Conservation (phyloP, 257 asterid species). For the Nicotiana knightiana region DNA sequence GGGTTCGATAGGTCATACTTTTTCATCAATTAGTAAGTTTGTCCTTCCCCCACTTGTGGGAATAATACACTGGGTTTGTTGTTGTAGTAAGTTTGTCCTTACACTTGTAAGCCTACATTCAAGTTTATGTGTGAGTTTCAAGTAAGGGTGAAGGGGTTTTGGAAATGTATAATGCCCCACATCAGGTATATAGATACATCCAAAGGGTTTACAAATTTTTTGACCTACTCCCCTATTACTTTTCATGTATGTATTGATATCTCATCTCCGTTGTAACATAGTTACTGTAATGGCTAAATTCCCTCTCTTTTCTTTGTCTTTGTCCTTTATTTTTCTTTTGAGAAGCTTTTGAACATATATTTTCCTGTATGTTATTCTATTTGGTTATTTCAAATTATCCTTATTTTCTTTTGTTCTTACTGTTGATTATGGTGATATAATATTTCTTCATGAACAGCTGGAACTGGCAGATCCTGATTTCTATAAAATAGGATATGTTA, state of each 20-base stretch:
- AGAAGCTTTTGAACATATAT: background rate
- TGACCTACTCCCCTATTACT: too few species aligned
- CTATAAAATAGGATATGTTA: constrained; percentile 84
- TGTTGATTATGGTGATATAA: constrained; percentile 9
- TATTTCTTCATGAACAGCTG: constrained; percentile 37
- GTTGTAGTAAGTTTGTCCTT: too few species aligned
- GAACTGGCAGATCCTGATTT: constrained; percentile 95
- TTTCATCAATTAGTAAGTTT: too few species aligned
- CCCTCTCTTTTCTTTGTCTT: background rate
- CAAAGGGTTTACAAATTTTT: too few species aligned
- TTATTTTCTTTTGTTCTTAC: constrained; percentile 5
- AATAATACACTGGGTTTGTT: too few species aligned
- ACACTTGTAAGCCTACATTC: too few species aligned
- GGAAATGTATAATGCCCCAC: too few species aligned
- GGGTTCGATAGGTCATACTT: too few species aligned
- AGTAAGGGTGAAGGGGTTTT: too few species aligned
- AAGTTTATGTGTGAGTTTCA: too few species aligned
- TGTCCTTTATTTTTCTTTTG: background rate
- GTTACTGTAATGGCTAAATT: background rate
- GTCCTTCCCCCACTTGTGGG: too few species aligned
- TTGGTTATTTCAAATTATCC: background rate
- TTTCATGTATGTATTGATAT: background rate
- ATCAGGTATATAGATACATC: too few species aligned
- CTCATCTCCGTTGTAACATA: background rate
- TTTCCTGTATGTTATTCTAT: background rate